These are phyloP conservation scores for Dictyostelium intermedium DNA, from an alignment of 78 protist species.

Conservation along the genomic window DNA sequence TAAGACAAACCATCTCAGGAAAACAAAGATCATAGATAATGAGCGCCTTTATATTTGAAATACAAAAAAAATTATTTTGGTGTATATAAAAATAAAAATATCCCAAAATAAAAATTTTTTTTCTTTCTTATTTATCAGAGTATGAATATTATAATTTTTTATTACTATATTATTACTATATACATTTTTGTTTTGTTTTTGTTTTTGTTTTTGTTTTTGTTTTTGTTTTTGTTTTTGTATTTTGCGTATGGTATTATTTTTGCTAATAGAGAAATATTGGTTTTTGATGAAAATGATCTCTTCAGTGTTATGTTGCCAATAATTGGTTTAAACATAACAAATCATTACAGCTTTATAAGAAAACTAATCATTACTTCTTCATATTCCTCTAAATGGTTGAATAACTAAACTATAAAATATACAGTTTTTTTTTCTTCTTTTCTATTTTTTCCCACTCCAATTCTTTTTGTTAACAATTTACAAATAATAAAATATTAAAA, in stretches of 20 bases:
- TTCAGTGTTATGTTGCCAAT: background rate
- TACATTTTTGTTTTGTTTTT: background rate
- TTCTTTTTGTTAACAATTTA: background rate
- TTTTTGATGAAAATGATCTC: background rate
- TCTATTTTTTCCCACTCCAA: background rate
- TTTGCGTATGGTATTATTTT: background rate
- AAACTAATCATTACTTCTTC: background rate
- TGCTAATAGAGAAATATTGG: background rate
- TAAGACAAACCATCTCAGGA: too few species aligned
- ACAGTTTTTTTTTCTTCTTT: background rate
- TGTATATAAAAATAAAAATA: too few species aligned
- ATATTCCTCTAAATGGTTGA: background rate
- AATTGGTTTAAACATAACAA: background rate
- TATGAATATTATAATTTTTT: background rate
- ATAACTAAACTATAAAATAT: background rate
- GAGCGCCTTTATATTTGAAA: too few species aligned
- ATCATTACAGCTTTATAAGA: conserved; percentile 11
- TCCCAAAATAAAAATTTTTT: too few species aligned
- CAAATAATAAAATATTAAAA: background rate
- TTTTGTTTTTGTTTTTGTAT: background rate
- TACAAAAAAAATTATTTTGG: too few species aligned
- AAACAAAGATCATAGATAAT: too few species aligned
- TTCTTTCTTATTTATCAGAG: background rate
- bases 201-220: background rate
- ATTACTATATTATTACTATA: background rate